Evolutionary conservation across 768 basidiomycete genomes (phyloP), one percentile per base, ranked within the genome.

Genomic region (Gymnopilus dilepis): DNA sequence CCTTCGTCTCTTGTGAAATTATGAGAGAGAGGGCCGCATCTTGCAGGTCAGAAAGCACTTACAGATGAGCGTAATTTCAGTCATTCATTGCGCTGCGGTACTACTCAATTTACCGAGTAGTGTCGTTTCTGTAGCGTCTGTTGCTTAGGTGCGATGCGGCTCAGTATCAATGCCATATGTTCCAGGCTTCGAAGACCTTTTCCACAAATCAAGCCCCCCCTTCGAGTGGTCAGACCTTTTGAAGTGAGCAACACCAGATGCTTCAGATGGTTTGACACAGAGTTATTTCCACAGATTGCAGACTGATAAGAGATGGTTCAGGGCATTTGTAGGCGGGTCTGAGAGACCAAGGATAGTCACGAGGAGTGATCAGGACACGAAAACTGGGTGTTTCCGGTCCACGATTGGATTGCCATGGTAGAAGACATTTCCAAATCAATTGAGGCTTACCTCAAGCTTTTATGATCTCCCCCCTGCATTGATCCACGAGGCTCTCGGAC

Each of bases 401-500:
- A 56, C n/a, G 52, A 26, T 34, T 26, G 31, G 40, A 17, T 52
- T 19, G 52, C 17, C 52, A 38, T 40, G 37, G 34, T 22, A 54
- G 19, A 9, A 37, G 26, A 12, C 54, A n/a, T n/a, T n/a, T n/a
- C n/a, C n/a, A n/a, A n/a, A n/a, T n/a, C n/a, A n/a, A n/a, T n/a
- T n/a, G n/a, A n/a, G n/a, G n/a, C n/a, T n/a, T n/a, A n/a, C n/a
- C n/a, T n/a, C n/a, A n/a, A n/a, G n/a, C n/a, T n/a, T n/a, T n/a
- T n/a, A 19, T 21, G 30, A 26, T 43, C 24, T 12, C 4, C 15
- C 3, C 26, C 22, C n/a, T 24, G 12, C 19, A 52, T 40, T 42
- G 24, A 24, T 24, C 63, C 60, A 62, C 37, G 63, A 61, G 63
- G 59, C 53, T 64, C 59, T 33, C 56, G 54, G 51, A 6, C 45